Evolutionary conservation across 192 early-diverging fungal species (phyloP), one percentile per base, ranked within the genome.

Genomic region (Coemansia umbellata): DNA sequence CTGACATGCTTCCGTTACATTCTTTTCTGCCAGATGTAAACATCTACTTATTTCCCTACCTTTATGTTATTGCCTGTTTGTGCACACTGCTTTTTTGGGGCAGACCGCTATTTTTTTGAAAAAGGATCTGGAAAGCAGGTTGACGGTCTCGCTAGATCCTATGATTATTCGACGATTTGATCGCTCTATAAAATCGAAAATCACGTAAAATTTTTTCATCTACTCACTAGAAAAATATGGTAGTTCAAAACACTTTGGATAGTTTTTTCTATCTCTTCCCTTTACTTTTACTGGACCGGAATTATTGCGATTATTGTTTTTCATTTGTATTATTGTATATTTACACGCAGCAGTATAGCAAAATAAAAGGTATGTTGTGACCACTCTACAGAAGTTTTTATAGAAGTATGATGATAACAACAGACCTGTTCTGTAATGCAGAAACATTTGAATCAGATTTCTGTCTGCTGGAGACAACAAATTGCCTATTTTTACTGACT

Each of bases 341-440:
- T 49, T 18, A 6, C 8, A 14, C 19, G 4, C 27, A 1, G 27
- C 14, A 30, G 0, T 30, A 13, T 32, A 14, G 26, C 47, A 31
- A 7, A 22, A 3, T 23, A 22, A 19, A 30, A 31, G 39, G 37
- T 31, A 40, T 2, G 32, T 45, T 32, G 31, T n/a, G n/a, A n/a
- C n/a, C n/a, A n/a, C n/a, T n/a, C n/a, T n/a, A n/a, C n/a, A n/a
- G n/a, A n/a, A n/a, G n/a, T n/a, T n/a, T n/a, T 4, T 27, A 26
- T 26, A 4, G 5, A 26, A 47, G 63, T 17, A 63, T 66, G 70
- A 74, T 58, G 70, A 74, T 32, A 58, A 41, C 58, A 50, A 68
- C 69, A 74, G 70, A 74, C 70, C 70, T 74, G 70, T 74, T 74
- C 70, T 66, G 70, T 47, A 74, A 59, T 31, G 48, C 54, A 60